These are phyloP conservation scores for Theobroma grandiflorum DNA, from an alignment of 441 rosid species.

Conservation along the genomic window DNA sequence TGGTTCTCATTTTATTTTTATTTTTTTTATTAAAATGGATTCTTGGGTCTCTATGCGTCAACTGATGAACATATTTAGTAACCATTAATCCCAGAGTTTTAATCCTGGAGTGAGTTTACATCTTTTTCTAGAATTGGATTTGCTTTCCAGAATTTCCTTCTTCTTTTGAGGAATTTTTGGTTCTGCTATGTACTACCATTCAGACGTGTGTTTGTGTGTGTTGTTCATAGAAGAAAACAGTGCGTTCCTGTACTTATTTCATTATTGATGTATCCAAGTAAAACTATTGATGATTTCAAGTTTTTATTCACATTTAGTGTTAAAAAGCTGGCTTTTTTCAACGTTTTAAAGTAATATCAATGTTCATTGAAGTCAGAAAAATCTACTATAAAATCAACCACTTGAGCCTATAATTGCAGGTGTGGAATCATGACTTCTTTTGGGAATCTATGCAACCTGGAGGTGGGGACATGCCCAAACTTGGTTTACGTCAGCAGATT, in stretches of 20 bases:
- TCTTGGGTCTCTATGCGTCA: not conserved
- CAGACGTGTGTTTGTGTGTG: no score
- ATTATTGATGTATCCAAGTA: not conserved
- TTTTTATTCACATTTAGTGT: not conserved
- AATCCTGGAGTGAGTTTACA: not conserved
- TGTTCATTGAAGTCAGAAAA: slow-evolving; percentile 5
- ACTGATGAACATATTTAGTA: not conserved
- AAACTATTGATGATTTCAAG: not conserved
- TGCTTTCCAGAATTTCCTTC: not conserved
- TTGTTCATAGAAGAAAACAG: no score
- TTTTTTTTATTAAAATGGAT: not conserved
- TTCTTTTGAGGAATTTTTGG: not conserved
- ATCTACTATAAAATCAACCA: not conserved
- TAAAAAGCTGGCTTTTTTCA: not conserved
- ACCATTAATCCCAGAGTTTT: not conserved
- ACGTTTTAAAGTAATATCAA: slow-evolving; percentile 8
- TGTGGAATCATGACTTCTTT: slow-evolving; percentile 95
- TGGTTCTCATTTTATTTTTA: not conserved
- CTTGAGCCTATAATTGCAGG: slow-evolving; percentile 46
- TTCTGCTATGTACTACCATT: not conserved
- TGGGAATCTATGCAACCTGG: slow-evolving; percentile 99
- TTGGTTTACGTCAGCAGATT: slow-evolving; percentile 87
- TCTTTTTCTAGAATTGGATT: not conserved
- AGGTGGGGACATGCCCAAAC: slow-evolving; percentile 76
- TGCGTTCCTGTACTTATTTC: no score